Evolutionary conservation across 768 basidiomycete species (phyloP).

Genomic region (Lentinula guzmanii): DNA sequence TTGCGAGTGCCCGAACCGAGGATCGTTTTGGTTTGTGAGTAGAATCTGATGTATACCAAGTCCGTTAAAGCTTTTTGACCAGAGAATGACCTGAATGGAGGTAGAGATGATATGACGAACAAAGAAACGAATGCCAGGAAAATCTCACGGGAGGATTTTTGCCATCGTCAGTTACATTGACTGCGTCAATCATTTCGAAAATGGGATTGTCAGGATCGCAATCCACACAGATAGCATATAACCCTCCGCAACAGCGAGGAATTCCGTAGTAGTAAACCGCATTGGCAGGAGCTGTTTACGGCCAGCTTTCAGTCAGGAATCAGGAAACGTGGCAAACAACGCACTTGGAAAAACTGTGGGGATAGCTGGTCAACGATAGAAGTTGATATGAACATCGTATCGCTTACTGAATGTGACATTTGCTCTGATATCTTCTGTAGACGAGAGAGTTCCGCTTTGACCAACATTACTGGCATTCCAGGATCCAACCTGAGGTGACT

Average conservation of each 20-base stretch:
- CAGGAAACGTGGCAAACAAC: neutral
- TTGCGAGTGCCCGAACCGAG: conserved; percentile 21
- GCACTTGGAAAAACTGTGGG: conserved; percentile 7
- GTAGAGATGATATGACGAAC: neutral
- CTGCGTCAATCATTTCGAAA: conserved; percentile 20
- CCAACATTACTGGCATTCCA: conserved; percentile 23
- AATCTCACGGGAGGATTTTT: conserved; percentile 22
- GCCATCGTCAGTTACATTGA: conserved; percentile 21
- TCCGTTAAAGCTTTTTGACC: conserved; percentile 12
- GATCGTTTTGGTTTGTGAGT: conserved; percentile 19
- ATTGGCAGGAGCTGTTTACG: conserved; percentile 15
- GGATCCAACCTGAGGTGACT: conserved; percentile 11
- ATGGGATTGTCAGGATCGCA: conserved; percentile 21
- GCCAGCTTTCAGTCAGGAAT: neutral
- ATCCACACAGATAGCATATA: conserved; percentile 26
- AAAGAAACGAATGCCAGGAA: neutral
- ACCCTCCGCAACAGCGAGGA: conserved; percentile 18
- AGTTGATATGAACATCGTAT: neutral
- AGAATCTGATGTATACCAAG: conserved; percentile 22
- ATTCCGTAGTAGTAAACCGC: conserved; percentile 26
- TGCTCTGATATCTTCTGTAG: conserved; percentile 17
- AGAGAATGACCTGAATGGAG: conserved; percentile 17
- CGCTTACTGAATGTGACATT: conserved; percentile 24
- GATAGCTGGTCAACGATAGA: neutral
- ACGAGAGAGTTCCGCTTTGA: conserved; percentile 20